phyloP scores from a whole-genome alignment of 176 grass and related monocot genomes.

The Carex pumila region DNA sequence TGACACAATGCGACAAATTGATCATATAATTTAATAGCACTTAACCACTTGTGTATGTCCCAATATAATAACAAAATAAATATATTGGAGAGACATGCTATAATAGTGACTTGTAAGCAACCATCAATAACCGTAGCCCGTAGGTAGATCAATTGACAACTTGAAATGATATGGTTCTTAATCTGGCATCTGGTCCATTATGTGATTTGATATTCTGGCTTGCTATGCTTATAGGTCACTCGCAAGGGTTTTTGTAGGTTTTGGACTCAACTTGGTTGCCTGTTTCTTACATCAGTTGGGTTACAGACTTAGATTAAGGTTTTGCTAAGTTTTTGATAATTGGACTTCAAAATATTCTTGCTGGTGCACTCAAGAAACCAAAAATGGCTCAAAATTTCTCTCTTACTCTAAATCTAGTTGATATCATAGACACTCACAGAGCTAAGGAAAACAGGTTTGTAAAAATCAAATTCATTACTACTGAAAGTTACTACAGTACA shows the following conservation, averaged over 20 bases:
- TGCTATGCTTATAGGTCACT: background rate
- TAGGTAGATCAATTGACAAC: background rate
- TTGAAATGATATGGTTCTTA: background rate
- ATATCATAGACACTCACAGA: background rate
- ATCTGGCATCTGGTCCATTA: background rate
- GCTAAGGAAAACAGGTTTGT: background rate
- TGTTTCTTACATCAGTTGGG: background rate
- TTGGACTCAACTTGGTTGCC: background rate
- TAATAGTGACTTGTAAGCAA: background rate
- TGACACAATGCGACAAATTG: background rate
- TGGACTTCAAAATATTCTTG: background rate
- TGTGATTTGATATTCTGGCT: background rate
- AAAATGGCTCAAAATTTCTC: background rate
- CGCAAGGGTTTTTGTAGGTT: background rate
- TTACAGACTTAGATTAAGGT: background rate
- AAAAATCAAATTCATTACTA: background rate
- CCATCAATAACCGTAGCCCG: background rate
- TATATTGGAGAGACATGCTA: background rate
- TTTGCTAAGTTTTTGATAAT: background rate
- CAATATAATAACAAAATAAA: background rate
- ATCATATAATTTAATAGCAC: background rate
- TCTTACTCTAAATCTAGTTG: background rate
- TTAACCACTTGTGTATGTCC: no score
- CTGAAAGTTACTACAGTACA: slow-evolving; percentile 1
- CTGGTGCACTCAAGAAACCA: background rate